Evolutionary conservation across 345 rosid species (phyloP).

Genomic region (Eucalyptus melliodora): DNA sequence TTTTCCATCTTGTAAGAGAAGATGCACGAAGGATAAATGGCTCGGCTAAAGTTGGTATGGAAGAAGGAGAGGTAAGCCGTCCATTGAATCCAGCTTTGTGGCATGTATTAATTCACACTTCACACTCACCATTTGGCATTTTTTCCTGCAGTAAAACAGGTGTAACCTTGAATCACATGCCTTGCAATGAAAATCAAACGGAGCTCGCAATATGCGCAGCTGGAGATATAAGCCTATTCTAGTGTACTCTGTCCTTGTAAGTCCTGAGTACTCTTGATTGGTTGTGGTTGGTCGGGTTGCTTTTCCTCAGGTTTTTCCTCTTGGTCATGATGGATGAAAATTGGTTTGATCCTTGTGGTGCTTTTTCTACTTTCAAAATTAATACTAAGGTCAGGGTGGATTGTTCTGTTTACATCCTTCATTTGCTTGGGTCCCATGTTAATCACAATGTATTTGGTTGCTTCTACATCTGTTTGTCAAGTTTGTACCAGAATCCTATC

Average conservation of each 20-base stretch:
- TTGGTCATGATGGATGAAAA: neutral
- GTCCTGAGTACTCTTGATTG: neutral
- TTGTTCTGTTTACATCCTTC: neutral
- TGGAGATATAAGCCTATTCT: neutral
- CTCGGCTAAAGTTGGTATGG: slow-evolving; percentile 3
- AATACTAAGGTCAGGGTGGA: neutral
- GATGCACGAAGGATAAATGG: slow-evolving; percentile 9
- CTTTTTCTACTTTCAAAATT: neutral
- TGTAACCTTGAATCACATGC: neutral
- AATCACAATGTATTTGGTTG: neutral
- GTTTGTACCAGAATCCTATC: neutral
- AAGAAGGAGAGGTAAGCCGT: slow-evolving; percentile 2
- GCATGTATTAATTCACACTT: neutral
- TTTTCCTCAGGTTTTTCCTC: neutral
- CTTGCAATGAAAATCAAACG: neutral
- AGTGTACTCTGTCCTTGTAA: neutral
- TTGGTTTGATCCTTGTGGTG: neutral
- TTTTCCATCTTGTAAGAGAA: neutral
- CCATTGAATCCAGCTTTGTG: neutral
- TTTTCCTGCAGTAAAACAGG: neutral
- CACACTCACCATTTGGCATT: neutral
- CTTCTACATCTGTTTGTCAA: neutral
- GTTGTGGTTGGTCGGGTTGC: neutral
- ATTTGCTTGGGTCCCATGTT: neutral
- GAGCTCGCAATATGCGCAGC: neutral